phyloP scores from a whole-genome alignment of 2,329 filamentous ascomycete species.

The Cytospora piceae region DNA sequence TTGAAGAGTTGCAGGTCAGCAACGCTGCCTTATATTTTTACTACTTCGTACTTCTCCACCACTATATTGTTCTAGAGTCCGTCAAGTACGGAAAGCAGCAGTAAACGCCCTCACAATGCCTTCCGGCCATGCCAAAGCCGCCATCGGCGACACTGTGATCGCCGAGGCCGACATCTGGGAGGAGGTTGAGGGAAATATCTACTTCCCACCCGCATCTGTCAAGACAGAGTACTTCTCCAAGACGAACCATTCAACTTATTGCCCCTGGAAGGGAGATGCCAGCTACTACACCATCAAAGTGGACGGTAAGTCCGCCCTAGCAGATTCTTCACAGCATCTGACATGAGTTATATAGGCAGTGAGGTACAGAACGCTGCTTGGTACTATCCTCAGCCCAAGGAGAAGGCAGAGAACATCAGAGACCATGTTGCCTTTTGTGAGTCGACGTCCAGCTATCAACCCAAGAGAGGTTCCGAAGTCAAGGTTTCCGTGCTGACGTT shows the following conservation, averaged over 20 bases:
- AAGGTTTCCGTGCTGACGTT: slow-evolving; percentile 17
- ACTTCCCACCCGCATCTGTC: slow-evolving; percentile 53
- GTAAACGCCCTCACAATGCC: slow-evolving; percentile 24
- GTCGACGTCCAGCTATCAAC: slow-evolving; percentile 33
- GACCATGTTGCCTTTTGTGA: slow-evolving; percentile 62
- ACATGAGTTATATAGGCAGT: slow-evolving; percentile 41
- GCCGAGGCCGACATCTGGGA: slow-evolving; percentile 57
- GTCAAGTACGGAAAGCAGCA: background rate
- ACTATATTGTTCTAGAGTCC: background rate
- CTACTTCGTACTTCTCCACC: background rate
- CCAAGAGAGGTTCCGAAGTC: background rate
- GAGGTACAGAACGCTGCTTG: slow-evolving; percentile 59
- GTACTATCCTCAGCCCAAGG: slow-evolving; percentile 58
- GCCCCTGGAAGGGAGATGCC: slow-evolving; percentile 61
- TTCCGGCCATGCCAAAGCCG: slow-evolving; percentile 44
- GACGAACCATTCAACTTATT: slow-evolving; percentile 53
- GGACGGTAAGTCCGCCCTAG: slow-evolving; percentile 42
- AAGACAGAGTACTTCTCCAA: slow-evolving; percentile 49
- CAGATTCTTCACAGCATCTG: background rate
- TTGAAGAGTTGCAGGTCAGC: background rate
- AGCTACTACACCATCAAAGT: slow-evolving; percentile 59
- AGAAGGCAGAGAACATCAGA: slow-evolving; percentile 54
- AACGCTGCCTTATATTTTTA: background rate
- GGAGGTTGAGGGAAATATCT: slow-evolving; percentile 62
- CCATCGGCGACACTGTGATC: slow-evolving; percentile 51